phyloP scores from a whole-genome alignment of 352 stramenopile genomes.

The Globisporangium rhizosaccharum region DNA sequence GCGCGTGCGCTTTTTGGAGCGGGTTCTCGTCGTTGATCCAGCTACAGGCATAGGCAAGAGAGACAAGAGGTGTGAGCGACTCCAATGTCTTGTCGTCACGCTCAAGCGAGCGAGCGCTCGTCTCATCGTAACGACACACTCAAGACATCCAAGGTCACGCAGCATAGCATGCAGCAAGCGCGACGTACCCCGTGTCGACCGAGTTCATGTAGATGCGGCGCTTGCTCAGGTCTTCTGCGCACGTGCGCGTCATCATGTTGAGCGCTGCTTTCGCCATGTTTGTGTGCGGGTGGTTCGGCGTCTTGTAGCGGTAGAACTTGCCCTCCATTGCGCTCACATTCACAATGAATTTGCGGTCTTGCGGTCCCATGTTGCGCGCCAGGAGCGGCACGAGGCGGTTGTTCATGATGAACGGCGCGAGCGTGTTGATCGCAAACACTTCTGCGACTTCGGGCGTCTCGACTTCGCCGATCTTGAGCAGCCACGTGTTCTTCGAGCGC shows the following conservation, averaged over 20 bases:
- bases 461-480: constrained; percentile 93
- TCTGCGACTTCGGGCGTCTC: constrained; percentile 83
- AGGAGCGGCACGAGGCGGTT: constrained; percentile 90
- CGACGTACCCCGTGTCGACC: constrained; percentile 93
- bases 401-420: constrained; percentile 97
- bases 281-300: constrained; percentile 95
- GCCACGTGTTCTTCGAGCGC: constrained; percentile 92
- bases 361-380: constrained; percentile 34
- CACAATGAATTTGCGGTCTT: constrained; percentile 91
- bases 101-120: no score
- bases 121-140: neutral
- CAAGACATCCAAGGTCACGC: neutral
- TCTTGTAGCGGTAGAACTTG: constrained; percentile 98
- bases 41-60: constrained; percentile 17
- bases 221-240: constrained; percentile 92
- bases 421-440: constrained; percentile 92
- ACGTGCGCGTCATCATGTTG: constrained; percentile 99
- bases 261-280: constrained; percentile 98
- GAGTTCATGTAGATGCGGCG: constrained; percentile 96
- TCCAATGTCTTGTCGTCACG: neutral
- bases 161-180: neutral
- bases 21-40: constrained; percentile 99
- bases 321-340: constrained; percentile 98
- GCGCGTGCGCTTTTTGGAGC: constrained; percentile 89
- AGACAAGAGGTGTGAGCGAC: neutral